These are phyloP conservation scores for Isoetes taiwanensis DNA, from an alignment of 75 land plant species.

Conservation along the genomic window DNA sequence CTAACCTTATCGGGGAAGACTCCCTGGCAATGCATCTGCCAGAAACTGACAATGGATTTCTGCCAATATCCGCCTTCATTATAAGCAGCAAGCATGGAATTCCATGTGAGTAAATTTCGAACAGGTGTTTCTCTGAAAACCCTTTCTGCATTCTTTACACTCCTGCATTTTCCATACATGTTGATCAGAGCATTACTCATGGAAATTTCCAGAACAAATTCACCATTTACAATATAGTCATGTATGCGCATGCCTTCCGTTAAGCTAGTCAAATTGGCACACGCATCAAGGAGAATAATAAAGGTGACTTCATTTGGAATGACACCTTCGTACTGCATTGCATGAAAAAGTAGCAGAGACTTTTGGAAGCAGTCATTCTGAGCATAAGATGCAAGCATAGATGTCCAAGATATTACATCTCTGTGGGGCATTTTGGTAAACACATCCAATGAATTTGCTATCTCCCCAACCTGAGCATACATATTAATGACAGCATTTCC, in stretches of 20 bases:
- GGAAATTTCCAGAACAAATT: constrained; percentile 22
- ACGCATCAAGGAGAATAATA: constrained; percentile 33
- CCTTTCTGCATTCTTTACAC: constrained; percentile 15
- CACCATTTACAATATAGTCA: constrained; percentile 17
- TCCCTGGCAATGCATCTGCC: constrained; percentile 26
- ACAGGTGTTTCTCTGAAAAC: constrained; percentile 25
- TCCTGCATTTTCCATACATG: constrained; percentile 47
- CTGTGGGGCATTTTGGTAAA: too few species aligned
- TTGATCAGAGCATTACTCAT: constrained; percentile 41
- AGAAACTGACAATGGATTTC: constrained; percentile 33
- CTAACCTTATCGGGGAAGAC: constrained; percentile 33
- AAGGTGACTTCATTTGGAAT: constrained; percentile 37
- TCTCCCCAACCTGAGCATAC: too few species aligned
- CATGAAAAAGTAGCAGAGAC: constrained; percentile 30
- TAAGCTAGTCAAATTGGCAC: constrained; percentile 28
- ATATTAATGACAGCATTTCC: too few species aligned
- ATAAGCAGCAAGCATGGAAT: constrained; percentile 43
- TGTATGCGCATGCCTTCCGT: constrained; percentile 41
- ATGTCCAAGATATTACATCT: too few species aligned
- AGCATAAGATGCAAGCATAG: too few species aligned
- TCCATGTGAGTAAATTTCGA: constrained; percentile 43
- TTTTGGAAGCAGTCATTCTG: too few species aligned
- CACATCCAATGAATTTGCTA: too few species aligned
- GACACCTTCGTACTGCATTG: constrained; percentile 34
- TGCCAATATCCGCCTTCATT: constrained; percentile 22